Evolutionary conservation across 306 rosid species (phyloP), one percentile per base, ranked within the genome.

Genomic region (Astragalus membranaceus): DNA sequence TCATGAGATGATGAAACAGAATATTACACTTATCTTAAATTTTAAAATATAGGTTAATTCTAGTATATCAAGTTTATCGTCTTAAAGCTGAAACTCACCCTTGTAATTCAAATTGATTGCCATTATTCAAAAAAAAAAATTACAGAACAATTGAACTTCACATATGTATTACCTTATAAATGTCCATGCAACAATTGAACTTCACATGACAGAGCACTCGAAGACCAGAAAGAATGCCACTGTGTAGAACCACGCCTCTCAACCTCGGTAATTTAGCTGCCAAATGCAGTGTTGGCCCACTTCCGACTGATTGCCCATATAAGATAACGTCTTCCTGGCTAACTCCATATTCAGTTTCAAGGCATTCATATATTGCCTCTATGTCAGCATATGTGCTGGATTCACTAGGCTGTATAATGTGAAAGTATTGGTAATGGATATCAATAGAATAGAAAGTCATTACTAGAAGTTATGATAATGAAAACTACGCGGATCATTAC

Each of bases 241-340:
- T 91, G 62, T 95, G 97, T 51, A 95, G 80, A 81, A 95, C 99
- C 13, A 95, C 88, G 4, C 99, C 99, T 73, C 96, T 83, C 70
- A 95, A 82, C 78, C 99, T 82, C 1, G 99, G 97, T 84, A 95
- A 76, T 48, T 91, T 95, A 60, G 99, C 75, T 11, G 99, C 99
- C 91, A 95, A 86, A 73, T 95, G 99, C 72, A 91, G 76, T 16
- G 99, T 95, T 10, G 99, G 97, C 49, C 97, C 99, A 59, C 97
- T 95, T 74, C 99, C 99, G 67, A 95, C 96, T 6, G 99, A 95
- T 72, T 91, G 99, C 44, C 99, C 99, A 33, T 95, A 95, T 79
- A 91, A 86, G 84, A 95, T 89, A 20, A 95, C 64, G 30, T 95
- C 95, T 85, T 95, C 99, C 61, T 95, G 99, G 86, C 97, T 80